A percentile compares a stretch with the other conserved stretches of the same genome.
Conservation (phyloP, 78 protist genomes). For the Protostelium mycophagum region DNA sequence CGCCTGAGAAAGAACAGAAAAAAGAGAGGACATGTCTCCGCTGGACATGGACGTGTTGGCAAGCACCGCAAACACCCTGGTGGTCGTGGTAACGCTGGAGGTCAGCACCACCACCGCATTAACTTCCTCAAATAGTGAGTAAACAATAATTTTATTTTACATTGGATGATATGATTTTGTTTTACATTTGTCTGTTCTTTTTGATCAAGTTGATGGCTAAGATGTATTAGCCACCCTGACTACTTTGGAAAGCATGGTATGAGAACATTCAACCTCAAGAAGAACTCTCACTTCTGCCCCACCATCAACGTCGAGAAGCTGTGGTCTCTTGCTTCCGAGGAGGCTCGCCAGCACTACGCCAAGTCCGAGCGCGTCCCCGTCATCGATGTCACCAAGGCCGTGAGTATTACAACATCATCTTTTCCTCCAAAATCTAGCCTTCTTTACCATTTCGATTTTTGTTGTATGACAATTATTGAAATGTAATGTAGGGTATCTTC, state of each 20-base stretch:
- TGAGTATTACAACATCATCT: slow-evolving; percentile 3
- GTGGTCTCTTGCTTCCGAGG: slow-evolving; percentile 88
- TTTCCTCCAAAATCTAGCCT: not conserved
- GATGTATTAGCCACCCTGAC: slow-evolving; percentile 94
- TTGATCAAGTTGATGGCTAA: not conserved
- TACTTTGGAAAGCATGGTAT: slow-evolving; percentile 99
- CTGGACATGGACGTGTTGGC: slow-evolving; percentile 80
- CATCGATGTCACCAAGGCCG: slow-evolving; percentile 84
- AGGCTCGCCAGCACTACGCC: slow-evolving; percentile 39
- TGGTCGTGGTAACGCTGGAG: slow-evolving; percentile 99
- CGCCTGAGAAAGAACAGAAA: slow-evolving; percentile 59
- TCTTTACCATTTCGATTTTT: not conserved
- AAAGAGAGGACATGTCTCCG: slow-evolving; percentile 64
- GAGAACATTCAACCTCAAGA: slow-evolving; percentile 91
- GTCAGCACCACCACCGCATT: slow-evolving; percentile 96
- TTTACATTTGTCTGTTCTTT: not conserved
- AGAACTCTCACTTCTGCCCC: slow-evolving; percentile 79
- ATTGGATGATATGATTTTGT: too few species aligned
- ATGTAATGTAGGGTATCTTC: slow-evolving; percentile 70
- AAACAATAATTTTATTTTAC: too few species aligned
- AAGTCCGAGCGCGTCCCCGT: slow-evolving; percentile 85
- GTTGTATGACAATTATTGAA: not conserved
- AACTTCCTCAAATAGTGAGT: slow-evolving; percentile 87
- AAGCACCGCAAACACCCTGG: slow-evolving; percentile 98
- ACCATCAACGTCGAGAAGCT: slow-evolving; percentile 92